These are phyloP conservation scores for Ascomycota sp. DNA, from an alignment of 2,329 filamentous ascomycete species.

Conservation along the genomic window DNA sequence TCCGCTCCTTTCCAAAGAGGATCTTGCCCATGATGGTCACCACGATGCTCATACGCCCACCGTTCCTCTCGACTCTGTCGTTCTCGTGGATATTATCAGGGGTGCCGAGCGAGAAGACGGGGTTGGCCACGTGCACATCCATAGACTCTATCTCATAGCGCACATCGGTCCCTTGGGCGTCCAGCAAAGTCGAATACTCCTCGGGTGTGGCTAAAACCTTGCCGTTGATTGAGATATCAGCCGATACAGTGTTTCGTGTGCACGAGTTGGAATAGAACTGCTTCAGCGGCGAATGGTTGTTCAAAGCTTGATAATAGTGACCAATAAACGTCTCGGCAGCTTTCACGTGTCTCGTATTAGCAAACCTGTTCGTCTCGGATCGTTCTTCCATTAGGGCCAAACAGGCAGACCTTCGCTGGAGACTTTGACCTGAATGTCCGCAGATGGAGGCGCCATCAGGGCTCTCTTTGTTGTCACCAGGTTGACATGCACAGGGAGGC, in stretches of 20 bases:
- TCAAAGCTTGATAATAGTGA: conserved; percentile 56
- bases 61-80: conserved; percentile 24
- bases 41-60: conserved; percentile 44
- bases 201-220: conserved; percentile 38
- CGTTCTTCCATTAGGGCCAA: not conserved
- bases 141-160: conserved; percentile 56
- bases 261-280: conserved; percentile 51
- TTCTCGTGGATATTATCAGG: conserved; percentile 21
- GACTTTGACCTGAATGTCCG: conserved; percentile 22
- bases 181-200: conserved; percentile 48
- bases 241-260: conserved; percentile 28
- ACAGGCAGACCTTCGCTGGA: conserved; percentile 22
- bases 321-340: conserved; percentile 54
- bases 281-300: conserved; percentile 37
- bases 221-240: conserved; percentile 68
- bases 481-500: too few species aligned
- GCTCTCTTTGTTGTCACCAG: not conserved
- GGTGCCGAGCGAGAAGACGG: conserved; percentile 37
- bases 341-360: conserved; percentile 12
- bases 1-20: conserved; percentile 41
- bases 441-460: conserved; percentile 16
- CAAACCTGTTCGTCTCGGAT: not conserved
- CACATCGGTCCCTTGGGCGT: conserved; percentile 35
- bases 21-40: conserved; percentile 58
- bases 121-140: conserved; percentile 62